phyloP scores from a whole-genome alignment of 2,329 filamentous ascomycete genomes.

The Helminthosporium solani region DNA sequence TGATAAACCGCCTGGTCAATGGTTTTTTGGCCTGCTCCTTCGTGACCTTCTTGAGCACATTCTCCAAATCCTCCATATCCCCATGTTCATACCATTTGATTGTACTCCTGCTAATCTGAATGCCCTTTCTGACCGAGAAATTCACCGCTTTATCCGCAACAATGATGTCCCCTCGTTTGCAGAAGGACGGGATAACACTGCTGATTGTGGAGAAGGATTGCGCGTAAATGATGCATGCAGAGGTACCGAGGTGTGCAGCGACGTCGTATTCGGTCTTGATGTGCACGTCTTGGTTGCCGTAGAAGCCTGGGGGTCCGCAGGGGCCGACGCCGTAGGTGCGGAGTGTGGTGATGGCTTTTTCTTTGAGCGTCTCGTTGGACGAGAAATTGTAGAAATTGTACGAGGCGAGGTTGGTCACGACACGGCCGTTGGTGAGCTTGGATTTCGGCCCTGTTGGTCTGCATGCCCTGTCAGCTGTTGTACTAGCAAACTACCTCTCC shows the following conservation, averaged over 20 bases:
- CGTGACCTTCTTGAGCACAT: conserved; percentile 78
- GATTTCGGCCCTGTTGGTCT: conserved; percentile 88
- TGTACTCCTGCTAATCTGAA: conserved; percentile 88
- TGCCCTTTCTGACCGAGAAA: conserved; percentile 88
- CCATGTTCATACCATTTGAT: conserved; percentile 96
- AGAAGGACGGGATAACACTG: conserved; percentile 95
- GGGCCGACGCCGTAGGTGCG: conserved; percentile 95
- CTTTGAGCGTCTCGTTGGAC: conserved; percentile 85
- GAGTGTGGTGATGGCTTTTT: conserved; percentile 90
- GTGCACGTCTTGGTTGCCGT: conserved; percentile 96
- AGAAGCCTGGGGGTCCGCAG: conserved; percentile 95
- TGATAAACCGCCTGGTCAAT: conserved; percentile 88
- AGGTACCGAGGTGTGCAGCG: conserved; percentile 81
- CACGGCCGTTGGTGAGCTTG: conserved; percentile 84
- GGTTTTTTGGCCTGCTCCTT: conserved; percentile 88
- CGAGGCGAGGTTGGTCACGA: conserved; percentile 88
- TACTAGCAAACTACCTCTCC: background rate
- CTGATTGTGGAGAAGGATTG: conserved; percentile 96
- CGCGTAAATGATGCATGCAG: conserved; percentile 90
- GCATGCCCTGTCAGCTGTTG: conserved; percentile 5
- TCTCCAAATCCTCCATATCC: conserved; percentile 90
- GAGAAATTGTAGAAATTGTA: conserved; percentile 99
- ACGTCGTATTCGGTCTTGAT: conserved; percentile 96
- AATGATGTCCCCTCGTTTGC: conserved; percentile 95
- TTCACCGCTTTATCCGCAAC: conserved; percentile 93